These are phyloP conservation scores for Aspergillus kassunensis DNA, from an alignment of 495 filamentous ascomycete species.

Conservation along the genomic window DNA sequence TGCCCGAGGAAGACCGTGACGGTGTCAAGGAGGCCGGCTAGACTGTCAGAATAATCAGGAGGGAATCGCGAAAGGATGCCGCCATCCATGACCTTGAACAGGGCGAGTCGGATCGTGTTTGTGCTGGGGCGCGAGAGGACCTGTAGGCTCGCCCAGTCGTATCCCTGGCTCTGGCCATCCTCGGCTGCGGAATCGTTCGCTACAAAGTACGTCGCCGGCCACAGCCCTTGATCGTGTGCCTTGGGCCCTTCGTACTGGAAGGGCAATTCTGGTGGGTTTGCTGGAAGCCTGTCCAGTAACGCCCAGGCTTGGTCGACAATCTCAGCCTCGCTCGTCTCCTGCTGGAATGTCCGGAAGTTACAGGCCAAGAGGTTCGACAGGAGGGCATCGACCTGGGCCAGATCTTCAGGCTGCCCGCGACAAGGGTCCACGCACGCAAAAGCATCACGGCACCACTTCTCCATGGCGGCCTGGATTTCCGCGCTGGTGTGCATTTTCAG, in stretches of 20 bases:
- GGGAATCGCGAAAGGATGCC: neutral
- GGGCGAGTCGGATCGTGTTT: neutral
- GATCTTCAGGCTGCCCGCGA: neutral
- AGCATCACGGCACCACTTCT: conserved; percentile 7
- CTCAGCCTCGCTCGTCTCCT: neutral
- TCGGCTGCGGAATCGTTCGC: neutral
- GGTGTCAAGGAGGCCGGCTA: neutral
- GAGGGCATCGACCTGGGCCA: neutral
- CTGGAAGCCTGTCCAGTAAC: neutral
- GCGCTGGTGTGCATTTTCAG: neutral
- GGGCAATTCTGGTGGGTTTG: conserved; percentile 1
- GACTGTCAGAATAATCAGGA: neutral
- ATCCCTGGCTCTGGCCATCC: too few relatives aligned
- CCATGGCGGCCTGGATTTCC: neutral
- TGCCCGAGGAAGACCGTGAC: neutral
- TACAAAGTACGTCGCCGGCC: neutral
- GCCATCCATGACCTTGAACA: neutral
- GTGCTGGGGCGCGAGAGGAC: conserved; percentile 1
- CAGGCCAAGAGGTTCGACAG: conserved; percentile 1
- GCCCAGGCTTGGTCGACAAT: conserved; percentile 1
- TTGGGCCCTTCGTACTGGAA: neutral
- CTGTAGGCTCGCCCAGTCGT: neutral
- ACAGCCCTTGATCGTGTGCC: neutral
- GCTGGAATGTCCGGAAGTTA: neutral
- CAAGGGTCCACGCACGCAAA: conserved; percentile 1